These are phyloP conservation scores for Evernia prunastri DNA, from an alignment of 495 filamentous ascomycete species.

Conservation along the genomic window DNA sequence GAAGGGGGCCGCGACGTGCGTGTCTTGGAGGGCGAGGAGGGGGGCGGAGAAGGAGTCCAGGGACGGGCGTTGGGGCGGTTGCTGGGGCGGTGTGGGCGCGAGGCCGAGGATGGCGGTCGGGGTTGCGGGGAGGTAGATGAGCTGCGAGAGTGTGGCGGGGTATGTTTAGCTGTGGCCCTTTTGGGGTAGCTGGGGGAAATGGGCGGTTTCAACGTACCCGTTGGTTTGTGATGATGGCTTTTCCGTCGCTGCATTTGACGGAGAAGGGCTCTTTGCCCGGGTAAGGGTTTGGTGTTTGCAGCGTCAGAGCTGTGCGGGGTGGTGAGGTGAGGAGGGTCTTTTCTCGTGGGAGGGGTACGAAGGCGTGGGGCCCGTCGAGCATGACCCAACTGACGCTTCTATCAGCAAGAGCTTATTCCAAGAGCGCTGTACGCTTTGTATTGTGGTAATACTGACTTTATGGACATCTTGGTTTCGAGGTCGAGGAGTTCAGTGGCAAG, in stretches of 20 bases:
- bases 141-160: too few relatives aligned
- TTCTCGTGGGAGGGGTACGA: constrained; percentile 66
- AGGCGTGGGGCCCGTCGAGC: constrained; percentile 57
- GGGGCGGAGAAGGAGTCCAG: constrained; percentile 87
- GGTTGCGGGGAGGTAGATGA: constrained; percentile 79
- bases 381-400: constrained; percentile 68
- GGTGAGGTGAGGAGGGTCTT: constrained; percentile 63
- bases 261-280: constrained; percentile 51
- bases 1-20: constrained; percentile 84
- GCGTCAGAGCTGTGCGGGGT: constrained; percentile 56
- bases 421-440: too few relatives aligned
- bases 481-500: background rate
- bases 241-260: constrained; percentile 52
- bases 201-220: constrained; percentile 48
- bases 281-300: constrained; percentile 55
- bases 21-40: constrained; percentile 77
- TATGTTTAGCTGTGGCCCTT: constrained; percentile 12
- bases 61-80: constrained; percentile 15
- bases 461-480: constrained; percentile 34
- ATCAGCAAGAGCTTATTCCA: background rate
- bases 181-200: background rate
- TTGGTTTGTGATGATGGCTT: constrained; percentile 82
- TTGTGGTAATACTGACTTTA: constrained; percentile 32
- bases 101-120: constrained; percentile 41
- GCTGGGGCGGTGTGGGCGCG: background rate